A percentile compares a stretch with the other conserved stretches of the same genome.
Evolutionary conservation across 2,329 filamentous ascomycete species (phyloP).

Genomic region (Fusarium phyllophilum): DNA sequence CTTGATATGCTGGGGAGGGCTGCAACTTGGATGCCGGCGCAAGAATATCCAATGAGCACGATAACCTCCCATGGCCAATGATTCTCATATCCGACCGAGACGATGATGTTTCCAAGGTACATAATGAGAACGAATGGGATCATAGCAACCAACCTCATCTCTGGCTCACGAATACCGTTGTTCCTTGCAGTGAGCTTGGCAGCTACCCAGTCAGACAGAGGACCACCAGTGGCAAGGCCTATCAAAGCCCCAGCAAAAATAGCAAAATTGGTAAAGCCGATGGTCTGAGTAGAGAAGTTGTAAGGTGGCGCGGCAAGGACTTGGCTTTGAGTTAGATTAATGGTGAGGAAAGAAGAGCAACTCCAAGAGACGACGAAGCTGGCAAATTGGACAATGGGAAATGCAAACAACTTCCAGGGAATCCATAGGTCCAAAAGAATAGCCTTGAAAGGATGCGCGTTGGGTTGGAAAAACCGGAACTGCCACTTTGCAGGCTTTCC

Average conservation of each 20-base stretch:
- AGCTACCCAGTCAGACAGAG: background rate
- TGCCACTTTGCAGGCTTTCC: slow-evolving; percentile 1
- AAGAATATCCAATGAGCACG: background rate
- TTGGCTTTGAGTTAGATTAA: background rate
- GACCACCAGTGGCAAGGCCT: background rate
- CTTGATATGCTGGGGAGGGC: background rate
- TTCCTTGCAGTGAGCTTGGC: background rate
- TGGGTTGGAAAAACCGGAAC: background rate
- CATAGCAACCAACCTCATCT: background rate
- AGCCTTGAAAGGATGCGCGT: background rate
- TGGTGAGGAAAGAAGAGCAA: background rate
- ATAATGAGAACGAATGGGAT: background rate
- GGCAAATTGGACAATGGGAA: background rate
- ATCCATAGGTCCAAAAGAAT: background rate
- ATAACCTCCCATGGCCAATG: background rate
- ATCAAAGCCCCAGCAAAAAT: background rate
- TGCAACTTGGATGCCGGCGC: background rate
- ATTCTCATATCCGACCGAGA: background rate
- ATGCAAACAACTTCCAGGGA: background rate
- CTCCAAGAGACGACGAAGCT: slow-evolving; percentile 1
- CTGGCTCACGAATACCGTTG: background rate
- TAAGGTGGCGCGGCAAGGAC: background rate
- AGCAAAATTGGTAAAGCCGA: background rate
- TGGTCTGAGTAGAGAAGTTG: background rate
- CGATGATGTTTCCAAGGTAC: background rate